Evolutionary conservation across 2,329 filamentous ascomycete species (phyloP).

Genomic region (Tolypocladium tundrense): DNA sequence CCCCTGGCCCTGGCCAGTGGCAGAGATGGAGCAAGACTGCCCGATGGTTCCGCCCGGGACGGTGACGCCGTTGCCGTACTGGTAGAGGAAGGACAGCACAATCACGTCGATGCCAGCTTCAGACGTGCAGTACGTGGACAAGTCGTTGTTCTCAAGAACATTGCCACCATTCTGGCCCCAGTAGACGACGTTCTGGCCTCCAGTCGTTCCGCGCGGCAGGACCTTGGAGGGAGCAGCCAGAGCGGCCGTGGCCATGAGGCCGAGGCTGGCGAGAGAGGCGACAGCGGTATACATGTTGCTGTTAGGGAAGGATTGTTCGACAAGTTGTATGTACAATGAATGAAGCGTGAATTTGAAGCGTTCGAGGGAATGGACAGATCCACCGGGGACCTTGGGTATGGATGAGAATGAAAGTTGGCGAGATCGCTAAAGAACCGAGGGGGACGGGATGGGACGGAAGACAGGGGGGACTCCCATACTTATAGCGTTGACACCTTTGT

Average conservation of each 20-base stretch:
- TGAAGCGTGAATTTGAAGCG: neutral
- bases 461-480: neutral
- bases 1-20: constrained; percentile 17
- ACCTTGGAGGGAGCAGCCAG: constrained; percentile 2
- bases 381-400: neutral
- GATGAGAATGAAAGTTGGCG: neutral
- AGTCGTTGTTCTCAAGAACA: constrained; percentile 23
- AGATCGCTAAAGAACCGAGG: neutral
- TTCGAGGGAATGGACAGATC: neutral
- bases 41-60: constrained; percentile 29
- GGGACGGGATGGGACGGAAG: neutral
- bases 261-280: constrained; percentile 3
- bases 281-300: constrained; percentile 10
- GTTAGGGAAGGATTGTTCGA: neutral
- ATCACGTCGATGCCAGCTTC: constrained; percentile 30
- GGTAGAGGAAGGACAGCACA: constrained; percentile 31
- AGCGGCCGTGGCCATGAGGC: constrained; percentile 8
- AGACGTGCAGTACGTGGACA: constrained; percentile 25
- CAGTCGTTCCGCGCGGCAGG: constrained; percentile 2
- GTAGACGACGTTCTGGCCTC: constrained; percentile 19
- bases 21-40: constrained; percentile 25
- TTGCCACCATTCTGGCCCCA: constrained; percentile 18
- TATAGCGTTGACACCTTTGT: neutral
- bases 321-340: neutral
- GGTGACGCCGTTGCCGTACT: constrained; percentile 22